These are phyloP conservation scores for Immersiella caudata DNA, from an alignment of 495 filamentous ascomycete species.

Conservation along the genomic window DNA sequence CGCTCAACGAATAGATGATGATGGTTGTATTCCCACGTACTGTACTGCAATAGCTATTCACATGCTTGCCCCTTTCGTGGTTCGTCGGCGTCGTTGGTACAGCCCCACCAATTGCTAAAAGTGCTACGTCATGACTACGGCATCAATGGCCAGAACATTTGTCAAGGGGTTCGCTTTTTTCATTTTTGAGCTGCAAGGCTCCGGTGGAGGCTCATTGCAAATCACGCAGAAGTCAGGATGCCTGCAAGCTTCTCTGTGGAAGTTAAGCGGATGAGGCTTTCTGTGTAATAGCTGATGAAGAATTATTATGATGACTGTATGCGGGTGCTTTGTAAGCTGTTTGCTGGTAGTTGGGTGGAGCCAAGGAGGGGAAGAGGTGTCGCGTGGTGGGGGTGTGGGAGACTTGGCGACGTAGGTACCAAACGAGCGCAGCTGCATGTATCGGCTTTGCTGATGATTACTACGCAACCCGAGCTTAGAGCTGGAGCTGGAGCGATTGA, in stretches of 20 bases:
- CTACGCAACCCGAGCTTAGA: neutral
- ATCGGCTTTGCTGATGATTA: slow-evolving; percentile 10
- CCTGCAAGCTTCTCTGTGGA: neutral
- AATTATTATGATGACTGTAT: slow-evolving; percentile 9
- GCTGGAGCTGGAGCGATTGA: neutral
- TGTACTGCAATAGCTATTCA: neutral
- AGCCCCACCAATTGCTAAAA: neutral
- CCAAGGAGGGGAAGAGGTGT: slow-evolving; percentile 2
- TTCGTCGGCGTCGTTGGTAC: neutral
- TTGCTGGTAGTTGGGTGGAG: slow-evolving; percentile 1
- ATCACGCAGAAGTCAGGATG: too few relatives aligned
- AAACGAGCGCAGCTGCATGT: neutral
- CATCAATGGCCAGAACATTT: neutral
- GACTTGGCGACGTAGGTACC: slow-evolving; percentile 5
- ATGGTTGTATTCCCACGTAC: neutral
- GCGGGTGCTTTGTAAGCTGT: slow-evolving; percentile 6
- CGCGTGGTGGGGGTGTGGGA: neutral
- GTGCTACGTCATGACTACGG: neutral
- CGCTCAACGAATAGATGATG: neutral
- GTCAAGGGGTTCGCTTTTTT: neutral
- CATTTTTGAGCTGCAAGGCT: neutral
- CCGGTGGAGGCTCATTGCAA: too few relatives aligned
- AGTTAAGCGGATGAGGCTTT: neutral
- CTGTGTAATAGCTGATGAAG: slow-evolving; percentile 13
- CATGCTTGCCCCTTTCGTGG: neutral